Conservation (phyloP, 164 flowering plant species). For the Nelumbo lutea region DNA sequence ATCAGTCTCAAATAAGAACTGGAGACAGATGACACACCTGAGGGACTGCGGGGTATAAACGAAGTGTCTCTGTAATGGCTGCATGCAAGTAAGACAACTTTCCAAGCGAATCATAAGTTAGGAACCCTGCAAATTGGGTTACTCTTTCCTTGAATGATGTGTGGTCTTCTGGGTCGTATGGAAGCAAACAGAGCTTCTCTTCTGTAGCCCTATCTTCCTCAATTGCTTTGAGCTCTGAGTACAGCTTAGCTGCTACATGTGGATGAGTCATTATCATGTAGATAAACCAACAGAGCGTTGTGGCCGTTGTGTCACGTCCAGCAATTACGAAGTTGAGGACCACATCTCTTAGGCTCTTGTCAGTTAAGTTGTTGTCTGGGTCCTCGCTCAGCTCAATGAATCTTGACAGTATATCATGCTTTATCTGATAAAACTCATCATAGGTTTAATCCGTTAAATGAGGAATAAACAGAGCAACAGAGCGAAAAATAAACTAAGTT, state of each 20-base stretch:
- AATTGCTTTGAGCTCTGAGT: constrained; percentile 54
- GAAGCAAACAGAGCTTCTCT: constrained; percentile 41
- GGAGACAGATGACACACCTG: constrained; percentile 42
- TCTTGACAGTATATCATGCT: constrained; percentile 82
- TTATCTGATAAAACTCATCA: constrained; percentile 33
- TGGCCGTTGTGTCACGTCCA: constrained; percentile 90
- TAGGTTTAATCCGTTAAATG: background rate
- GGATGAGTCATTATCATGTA: constrained; percentile 74
- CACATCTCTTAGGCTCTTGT: constrained; percentile 83
- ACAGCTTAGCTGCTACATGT: constrained; percentile 57
- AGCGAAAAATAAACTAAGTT: no score
- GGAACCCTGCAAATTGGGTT: constrained; percentile 48
- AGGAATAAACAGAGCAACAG: no score
- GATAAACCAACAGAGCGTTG: constrained; percentile 83
- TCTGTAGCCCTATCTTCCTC: constrained; percentile 56
- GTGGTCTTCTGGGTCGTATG: constrained; percentile 27
- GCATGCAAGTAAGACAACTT: constrained; percentile 72
- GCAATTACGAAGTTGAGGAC: constrained; percentile 93
- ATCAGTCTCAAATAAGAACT: no score
- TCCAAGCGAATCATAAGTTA: constrained; percentile 74
- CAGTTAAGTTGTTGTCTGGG: constrained; percentile 53
- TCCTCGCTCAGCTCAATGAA: constrained; percentile 69
- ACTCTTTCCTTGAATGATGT: constrained; percentile 48
- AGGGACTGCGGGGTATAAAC: constrained; percentile 92
- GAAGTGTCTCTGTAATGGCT: constrained; percentile 85